Percentiles rank a stretch among this genome's conserved stretches.
These are phyloP conservation scores for Erodium moschatum DNA, from an alignment of 441 rosid genomes.

Conservation along the genomic window DNA sequence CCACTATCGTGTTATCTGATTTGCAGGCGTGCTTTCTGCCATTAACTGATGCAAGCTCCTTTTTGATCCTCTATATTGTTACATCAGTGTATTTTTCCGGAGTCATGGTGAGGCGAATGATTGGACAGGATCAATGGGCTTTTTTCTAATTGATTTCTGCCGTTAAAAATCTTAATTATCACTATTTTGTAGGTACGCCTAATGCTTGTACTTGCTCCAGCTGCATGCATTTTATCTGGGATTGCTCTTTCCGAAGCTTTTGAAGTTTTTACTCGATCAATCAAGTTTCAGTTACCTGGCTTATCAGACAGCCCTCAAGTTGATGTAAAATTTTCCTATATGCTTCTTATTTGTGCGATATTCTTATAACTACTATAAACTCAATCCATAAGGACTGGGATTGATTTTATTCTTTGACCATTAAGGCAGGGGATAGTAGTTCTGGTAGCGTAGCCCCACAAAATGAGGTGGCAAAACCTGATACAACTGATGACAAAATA, in stretches of 20 bases:
- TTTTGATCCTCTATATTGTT: constrained; percentile 77
- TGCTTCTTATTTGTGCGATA: constrained; percentile 4
- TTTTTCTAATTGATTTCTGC: constrained; percentile 1
- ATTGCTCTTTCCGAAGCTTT: constrained; percentile 96
- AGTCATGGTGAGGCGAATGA: constrained; percentile 68
- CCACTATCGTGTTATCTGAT: constrained; percentile 23
- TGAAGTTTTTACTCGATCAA: constrained; percentile 74
- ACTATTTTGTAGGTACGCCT: constrained; percentile 71
- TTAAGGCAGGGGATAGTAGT: constrained; percentile 59
- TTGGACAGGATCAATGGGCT: constrained; percentile 1
- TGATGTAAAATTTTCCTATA: constrained; percentile 38
- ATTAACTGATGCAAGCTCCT: constrained; percentile 95
- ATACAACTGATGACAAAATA: constrained; percentile 40
- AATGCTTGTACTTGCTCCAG: constrained; percentile 99
- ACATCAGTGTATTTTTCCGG: constrained; percentile 97
- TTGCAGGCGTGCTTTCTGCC: constrained; percentile 93
- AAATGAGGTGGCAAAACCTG: constrained; percentile 43
- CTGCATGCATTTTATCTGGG: constrained; percentile 98
- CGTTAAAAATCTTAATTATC: constrained; percentile 11
- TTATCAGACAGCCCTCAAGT: constrained; percentile 31
- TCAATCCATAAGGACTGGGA: constrained; percentile 18
- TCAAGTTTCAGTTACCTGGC: constrained; percentile 77
- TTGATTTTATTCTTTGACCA: constrained; percentile 23
- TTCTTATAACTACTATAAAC: constrained; percentile 18
- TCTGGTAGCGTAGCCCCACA: constrained; percentile 28